These are phyloP conservation scores for Alternaria arborescens DNA, from an alignment of 2,329 filamentous ascomycete genomes.

Conservation along the genomic window DNA sequence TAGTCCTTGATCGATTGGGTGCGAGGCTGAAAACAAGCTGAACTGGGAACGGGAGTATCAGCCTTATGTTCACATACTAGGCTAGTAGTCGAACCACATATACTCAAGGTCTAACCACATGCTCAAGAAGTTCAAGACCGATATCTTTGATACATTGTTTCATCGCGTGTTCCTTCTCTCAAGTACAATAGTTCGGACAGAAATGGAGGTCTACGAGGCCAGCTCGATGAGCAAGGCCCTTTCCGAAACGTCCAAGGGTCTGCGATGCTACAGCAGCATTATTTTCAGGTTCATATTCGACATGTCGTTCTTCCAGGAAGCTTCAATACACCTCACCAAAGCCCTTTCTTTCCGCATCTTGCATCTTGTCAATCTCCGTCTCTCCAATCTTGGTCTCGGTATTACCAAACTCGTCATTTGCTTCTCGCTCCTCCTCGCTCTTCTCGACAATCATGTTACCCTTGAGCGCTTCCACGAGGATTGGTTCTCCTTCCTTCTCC, in stretches of 20 bases:
- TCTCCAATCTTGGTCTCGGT: constrained; percentile 28
- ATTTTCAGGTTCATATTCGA: not conserved
- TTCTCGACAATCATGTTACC: constrained; percentile 48
- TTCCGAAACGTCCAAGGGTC: not conserved
- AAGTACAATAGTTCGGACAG: not conserved
- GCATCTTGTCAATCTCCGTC: constrained; percentile 42
- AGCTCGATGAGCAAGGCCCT: not conserved
- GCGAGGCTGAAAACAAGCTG: too few relatives aligned
- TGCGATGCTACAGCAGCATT: not conserved
- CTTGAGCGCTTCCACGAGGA: constrained; percentile 45
- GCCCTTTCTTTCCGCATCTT: constrained; percentile 41
- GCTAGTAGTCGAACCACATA: too few relatives aligned
- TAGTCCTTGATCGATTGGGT: too few relatives aligned
- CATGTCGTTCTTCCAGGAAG: not conserved
- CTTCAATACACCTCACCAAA: constrained; percentile 46
- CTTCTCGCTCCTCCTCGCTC: constrained; percentile 31
- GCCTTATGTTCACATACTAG: too few relatives aligned
- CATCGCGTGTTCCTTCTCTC: too few relatives aligned
- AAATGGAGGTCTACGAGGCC: not conserved
- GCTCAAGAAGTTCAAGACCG: not conserved
- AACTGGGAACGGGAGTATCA: too few relatives aligned
- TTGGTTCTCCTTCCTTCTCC: constrained; percentile 26
- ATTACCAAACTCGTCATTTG: constrained; percentile 23
- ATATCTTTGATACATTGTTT: too few relatives aligned
- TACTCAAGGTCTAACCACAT: not conserved